Evolutionary conservation across 495 filamentous ascomycete genomes (phyloP).

Genomic region (Neurospora hispaniola): DNA sequence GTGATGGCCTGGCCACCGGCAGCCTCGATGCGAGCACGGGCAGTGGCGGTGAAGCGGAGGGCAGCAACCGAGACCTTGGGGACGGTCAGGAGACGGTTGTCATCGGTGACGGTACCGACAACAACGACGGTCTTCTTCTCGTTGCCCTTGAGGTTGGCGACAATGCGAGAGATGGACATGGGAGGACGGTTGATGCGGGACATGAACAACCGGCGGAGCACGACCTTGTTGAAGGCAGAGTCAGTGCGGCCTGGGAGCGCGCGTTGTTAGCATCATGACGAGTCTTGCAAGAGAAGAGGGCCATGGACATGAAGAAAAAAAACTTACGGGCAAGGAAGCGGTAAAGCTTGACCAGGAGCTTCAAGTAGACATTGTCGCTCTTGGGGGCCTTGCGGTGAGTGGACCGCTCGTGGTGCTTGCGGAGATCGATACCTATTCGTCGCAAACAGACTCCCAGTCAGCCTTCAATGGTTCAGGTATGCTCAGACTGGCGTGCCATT

Average conservation of each 20-base stretch:
- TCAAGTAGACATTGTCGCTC: constrained; percentile 95
- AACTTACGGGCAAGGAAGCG: constrained; percentile 92
- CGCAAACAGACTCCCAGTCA: constrained; percentile 35
- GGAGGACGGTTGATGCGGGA: constrained; percentile 95
- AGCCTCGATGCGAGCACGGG: constrained; percentile 81
- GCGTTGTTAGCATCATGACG: background rate
- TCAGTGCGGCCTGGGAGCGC: constrained; percentile 72
- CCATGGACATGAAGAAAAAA: constrained; percentile 12
- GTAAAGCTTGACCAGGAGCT: constrained; percentile 98
- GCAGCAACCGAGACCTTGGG: constrained; percentile 90
- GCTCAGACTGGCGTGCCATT: constrained; percentile 25
- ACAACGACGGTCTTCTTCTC: constrained; percentile 86
- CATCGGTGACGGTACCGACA: constrained; percentile 89
- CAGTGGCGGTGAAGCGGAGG: constrained; percentile 90
- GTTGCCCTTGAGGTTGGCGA: constrained; percentile 56
- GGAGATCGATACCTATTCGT: constrained; percentile 55
- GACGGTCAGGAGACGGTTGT: constrained; percentile 79
- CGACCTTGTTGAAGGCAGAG: constrained; percentile 89
- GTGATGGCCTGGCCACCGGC: constrained; percentile 92
- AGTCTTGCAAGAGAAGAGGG: background rate
- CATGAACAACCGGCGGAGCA: constrained; percentile 94
- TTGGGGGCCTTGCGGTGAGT: constrained; percentile 92
- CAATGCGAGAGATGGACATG: constrained; percentile 83
- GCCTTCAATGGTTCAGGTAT: constrained; percentile 41
- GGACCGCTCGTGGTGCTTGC: constrained; percentile 75